Evolutionary conservation across 768 basidiomycete species (phyloP), one percentile per base, ranked within the genome.

Genomic region (Tylopilus cervinicoccineus): DNA sequence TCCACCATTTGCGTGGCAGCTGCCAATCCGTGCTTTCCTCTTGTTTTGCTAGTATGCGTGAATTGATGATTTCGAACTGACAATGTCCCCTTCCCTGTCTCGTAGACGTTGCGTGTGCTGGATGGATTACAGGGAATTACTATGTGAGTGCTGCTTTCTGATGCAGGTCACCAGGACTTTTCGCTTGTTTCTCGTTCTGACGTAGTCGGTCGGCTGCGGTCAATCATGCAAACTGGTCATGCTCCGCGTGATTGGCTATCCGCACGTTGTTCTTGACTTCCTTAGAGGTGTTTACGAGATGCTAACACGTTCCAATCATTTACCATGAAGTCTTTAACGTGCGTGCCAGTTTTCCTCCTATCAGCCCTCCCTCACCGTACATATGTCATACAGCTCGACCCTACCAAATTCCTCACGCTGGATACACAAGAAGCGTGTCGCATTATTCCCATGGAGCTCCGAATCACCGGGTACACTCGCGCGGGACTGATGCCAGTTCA

Each of bases 61-160:
- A 23, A 29, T 32, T 11, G 31, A 14, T 2, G 24, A 13, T 6
- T 24, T 32, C 12, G 23, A 28, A 45, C 57, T 57, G 27, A 60
- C 47, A 19, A 27, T 41, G 12, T 17, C 23, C 5, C 16, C 33
- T 28, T 5, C 29, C 22, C 38, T 33, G 39, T 14, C 13, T 28
- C 28, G 13, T 52, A 81, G 79, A 49, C 76, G 80, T 12, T 74
- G 75, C 41, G 72, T 81, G 6, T 81, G 76, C 50, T 81, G 79
- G 79, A 66, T 81, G 62, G 78, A 80, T 53, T 81, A 81, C 55
- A 70, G 71, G 32, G 78, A 81, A 47, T 53, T 81, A 3, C 58
- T 81, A 8, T 57, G 80, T 80, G 54, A 60, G 79, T 68, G 4
- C 7, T 19, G n/a, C 24, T 34, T 40, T 22, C 5, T 29, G 12